These are phyloP conservation scores for Eragrostis nindensis DNA, from an alignment of 176 grass and related monocot genomes.

Conservation along the genomic window DNA sequence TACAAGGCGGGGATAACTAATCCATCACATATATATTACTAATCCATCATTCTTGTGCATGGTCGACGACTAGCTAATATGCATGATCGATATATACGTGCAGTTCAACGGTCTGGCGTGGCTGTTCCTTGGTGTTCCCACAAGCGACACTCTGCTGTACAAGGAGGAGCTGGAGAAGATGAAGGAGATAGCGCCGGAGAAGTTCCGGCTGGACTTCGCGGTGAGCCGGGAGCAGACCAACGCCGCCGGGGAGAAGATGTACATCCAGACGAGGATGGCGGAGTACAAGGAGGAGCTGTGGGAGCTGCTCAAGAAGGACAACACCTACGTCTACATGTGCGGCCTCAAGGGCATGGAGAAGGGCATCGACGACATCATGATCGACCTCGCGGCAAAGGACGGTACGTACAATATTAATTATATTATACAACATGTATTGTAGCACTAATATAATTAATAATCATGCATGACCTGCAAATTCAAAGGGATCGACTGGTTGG, in stretches of 20 bases:
- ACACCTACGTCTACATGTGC: conserved; percentile 94
- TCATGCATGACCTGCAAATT: conserved; percentile 5
- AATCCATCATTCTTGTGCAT: too few species aligned
- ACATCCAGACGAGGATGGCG: conserved; percentile 97
- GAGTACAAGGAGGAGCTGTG: conserved; percentile 87
- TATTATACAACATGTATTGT: too few species aligned
- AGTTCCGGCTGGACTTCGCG: conserved; percentile 84
- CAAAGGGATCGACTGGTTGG: conserved; percentile 72
- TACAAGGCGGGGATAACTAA: conserved; percentile 71
- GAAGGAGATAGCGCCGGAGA: conserved; percentile 63
- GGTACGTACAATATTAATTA: too few species aligned
- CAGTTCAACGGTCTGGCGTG: conserved; percentile 88
- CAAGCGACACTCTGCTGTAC: conserved; percentile 85
- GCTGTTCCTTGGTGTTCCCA: conserved; percentile 94
- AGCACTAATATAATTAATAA: too few species aligned
- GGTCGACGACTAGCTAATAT: too few species aligned
- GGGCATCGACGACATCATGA: conserved; percentile 96
- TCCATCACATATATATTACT: too few species aligned
- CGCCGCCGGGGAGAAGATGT: conserved; percentile 91
- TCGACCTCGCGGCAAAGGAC: conserved; percentile 66
- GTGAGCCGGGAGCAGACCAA: conserved; percentile 94
- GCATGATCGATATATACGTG: not conserved
- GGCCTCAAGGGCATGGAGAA: conserved; percentile 98
- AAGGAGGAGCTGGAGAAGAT: conserved; percentile 95
- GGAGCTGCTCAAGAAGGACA: conserved; percentile 94